Conservation (phyloP, 1,284 basidiomycete genomes). For the Boletus mariae region DNA sequence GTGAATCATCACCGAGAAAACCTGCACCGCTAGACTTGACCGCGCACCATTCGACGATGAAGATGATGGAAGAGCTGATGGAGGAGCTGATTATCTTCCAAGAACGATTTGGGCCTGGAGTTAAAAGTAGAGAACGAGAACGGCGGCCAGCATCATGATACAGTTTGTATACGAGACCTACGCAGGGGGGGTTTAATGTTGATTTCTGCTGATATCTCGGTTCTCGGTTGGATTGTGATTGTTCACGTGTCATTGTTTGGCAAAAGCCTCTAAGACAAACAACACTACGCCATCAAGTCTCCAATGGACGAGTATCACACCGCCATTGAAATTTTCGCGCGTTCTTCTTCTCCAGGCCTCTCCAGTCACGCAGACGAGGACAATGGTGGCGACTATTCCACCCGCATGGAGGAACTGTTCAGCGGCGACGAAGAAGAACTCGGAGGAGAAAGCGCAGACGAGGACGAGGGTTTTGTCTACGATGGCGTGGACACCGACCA, state of each 20-base stretch:
- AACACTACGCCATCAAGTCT: constrained; percentile 7
- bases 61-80: constrained; percentile 85
- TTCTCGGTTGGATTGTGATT: neutral
- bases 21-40: constrained; percentile 5
- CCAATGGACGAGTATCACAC: constrained; percentile 8
- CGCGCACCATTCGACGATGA: constrained; percentile 50
- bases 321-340: neutral
- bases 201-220: constrained; percentile 16
- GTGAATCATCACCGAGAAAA: constrained; percentile 11
- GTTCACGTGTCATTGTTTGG: constrained; percentile 29
- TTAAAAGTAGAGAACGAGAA: constrained; percentile 56
- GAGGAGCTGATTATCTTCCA: constrained; percentile 84
- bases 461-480: constrained; percentile 68
- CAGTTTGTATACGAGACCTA: constrained; percentile 8
- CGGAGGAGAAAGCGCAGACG: constrained; percentile 43
- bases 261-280: constrained; percentile 26
- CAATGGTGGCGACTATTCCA: constrained; percentile 58
- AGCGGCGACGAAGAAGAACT: constrained; percentile 43
- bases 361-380: constrained; percentile 32
- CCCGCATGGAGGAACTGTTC: constrained; percentile 72
- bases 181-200: neutral
- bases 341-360: constrained; percentile 19
- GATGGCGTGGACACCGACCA: constrained; percentile 59
- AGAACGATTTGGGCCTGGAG: constrained; percentile 71
- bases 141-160: constrained; percentile 41